Percentiles rank a stretch among this genome's conserved stretches.
Evolutionary conservation across 305 asterid species (phyloP).

Genomic region (Solanum chacoense): DNA sequence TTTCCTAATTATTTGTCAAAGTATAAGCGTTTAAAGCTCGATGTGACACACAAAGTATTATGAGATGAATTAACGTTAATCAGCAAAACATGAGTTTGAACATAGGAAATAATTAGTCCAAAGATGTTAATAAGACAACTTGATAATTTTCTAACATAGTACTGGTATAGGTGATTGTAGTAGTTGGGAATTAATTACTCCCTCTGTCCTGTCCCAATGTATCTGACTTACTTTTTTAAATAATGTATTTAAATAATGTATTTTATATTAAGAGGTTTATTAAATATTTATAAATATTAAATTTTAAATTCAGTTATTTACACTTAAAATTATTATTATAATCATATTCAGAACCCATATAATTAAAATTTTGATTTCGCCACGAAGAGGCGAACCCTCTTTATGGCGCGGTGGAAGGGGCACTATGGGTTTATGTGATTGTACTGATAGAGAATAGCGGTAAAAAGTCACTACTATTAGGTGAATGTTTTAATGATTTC

Average conservation of each 20-base stretch:
- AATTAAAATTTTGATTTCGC: background rate
- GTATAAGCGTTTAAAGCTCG: background rate
- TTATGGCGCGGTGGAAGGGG: background rate
- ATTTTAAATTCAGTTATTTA: too few relatives aligned
- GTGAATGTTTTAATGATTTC: background rate
- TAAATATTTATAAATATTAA: too few relatives aligned
- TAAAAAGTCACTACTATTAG: background rate
- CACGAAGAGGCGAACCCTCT: background rate
- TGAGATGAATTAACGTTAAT: background rate
- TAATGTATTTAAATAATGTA: too few relatives aligned
- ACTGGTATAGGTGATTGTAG: background rate
- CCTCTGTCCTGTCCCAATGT: too few relatives aligned
- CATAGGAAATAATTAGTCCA: background rate
- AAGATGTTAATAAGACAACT: background rate
- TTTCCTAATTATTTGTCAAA: too few relatives aligned
- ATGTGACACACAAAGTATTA: background rate
- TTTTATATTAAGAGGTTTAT: too few relatives aligned
- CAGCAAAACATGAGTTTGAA: background rate
- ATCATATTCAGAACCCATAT: too few relatives aligned
- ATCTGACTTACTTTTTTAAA: too few relatives aligned
- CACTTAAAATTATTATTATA: too few relatives aligned
- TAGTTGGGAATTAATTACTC: background rate
- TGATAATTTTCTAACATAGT: background rate
- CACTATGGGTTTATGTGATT: background rate
- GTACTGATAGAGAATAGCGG: background rate